Conservation (phyloP, 345 rosid genomes). For the Erodium maritimum region DNA sequence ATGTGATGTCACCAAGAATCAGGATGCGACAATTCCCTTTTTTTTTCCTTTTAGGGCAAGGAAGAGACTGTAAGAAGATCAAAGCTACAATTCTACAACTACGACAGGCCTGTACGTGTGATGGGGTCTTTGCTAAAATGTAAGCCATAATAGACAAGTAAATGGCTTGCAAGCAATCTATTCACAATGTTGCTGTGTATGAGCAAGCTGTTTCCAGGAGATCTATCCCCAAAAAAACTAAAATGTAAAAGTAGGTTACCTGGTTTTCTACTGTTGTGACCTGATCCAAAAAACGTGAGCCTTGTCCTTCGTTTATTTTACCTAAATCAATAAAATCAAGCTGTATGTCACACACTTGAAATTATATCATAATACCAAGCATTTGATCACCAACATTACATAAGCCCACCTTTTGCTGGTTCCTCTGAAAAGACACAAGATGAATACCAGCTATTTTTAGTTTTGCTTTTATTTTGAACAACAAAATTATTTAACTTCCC, state of each 20-base stretch:
- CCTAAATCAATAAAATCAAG: conserved; percentile 9
- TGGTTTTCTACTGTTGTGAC: conserved; percentile 14
- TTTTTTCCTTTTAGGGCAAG: background rate
- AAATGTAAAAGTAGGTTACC: conserved; percentile 23
- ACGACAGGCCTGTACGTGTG: background rate
- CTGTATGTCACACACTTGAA: conserved; percentile 6
- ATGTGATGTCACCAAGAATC: background rate
- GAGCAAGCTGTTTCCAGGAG: background rate
- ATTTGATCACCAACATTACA: conserved; percentile 1
- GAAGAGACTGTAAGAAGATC: background rate
- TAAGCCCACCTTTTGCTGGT: conserved; percentile 25
- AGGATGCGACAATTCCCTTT: background rate
- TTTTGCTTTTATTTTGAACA: conserved; percentile 35
- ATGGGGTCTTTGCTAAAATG: background rate
- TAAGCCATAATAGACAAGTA: background rate
- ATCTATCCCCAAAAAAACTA: background rate
- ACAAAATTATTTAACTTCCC: conserved; percentile 55
- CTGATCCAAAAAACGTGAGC: conserved; percentile 17
- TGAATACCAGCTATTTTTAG: conserved; percentile 16
- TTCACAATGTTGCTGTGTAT: background rate
- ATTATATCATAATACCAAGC: background rate
- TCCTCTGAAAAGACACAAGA: conserved; percentile 11
- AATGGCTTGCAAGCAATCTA: background rate
- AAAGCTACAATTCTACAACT: background rate
- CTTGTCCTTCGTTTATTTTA: conserved; percentile 12